Conservation (phyloP, 495 filamentous ascomycete genomes). For the Tirmania nivea region DNA sequence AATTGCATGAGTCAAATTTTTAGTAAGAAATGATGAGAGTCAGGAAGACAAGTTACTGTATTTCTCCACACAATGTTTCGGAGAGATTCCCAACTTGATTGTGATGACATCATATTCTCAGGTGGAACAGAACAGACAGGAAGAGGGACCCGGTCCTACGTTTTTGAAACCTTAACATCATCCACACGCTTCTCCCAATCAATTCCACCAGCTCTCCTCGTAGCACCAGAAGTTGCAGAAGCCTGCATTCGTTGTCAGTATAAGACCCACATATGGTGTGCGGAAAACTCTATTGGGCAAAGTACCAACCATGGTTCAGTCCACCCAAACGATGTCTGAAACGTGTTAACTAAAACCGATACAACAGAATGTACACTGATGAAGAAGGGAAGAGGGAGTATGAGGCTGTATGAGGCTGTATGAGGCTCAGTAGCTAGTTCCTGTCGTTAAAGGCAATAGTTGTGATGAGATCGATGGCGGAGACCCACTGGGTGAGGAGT, state of each 20-base stretch:
- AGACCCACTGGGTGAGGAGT: background rate
- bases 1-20: constrained; percentile 3
- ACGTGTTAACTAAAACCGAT: constrained; percentile 4
- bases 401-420: background rate
- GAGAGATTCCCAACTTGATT: constrained; percentile 99
- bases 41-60: constrained; percentile 52
- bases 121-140: background rate
- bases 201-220: constrained; percentile 12
- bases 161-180: constrained; percentile 71
- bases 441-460: no score
- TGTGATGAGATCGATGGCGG: no score
- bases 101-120: constrained; percentile 52
- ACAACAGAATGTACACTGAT: background rate
- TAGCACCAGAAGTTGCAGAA: constrained; percentile 4
- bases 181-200: constrained; percentile 61
- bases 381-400: background rate
- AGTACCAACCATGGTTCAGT: constrained; percentile 9
- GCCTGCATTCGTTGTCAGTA: background rate
- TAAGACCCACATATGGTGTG: background rate
- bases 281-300: background rate
- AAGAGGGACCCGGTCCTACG: constrained; percentile 34
- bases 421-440: background rate
- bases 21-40: constrained; percentile 17
- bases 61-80: constrained; percentile 77
- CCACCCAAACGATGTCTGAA: constrained; percentile 18